Percentiles rank a stretch among this genome's conserved stretches.
Conservation (phyloP, 2,329 filamentous ascomycete species). For the Fragosphaeria purpurea region DNA sequence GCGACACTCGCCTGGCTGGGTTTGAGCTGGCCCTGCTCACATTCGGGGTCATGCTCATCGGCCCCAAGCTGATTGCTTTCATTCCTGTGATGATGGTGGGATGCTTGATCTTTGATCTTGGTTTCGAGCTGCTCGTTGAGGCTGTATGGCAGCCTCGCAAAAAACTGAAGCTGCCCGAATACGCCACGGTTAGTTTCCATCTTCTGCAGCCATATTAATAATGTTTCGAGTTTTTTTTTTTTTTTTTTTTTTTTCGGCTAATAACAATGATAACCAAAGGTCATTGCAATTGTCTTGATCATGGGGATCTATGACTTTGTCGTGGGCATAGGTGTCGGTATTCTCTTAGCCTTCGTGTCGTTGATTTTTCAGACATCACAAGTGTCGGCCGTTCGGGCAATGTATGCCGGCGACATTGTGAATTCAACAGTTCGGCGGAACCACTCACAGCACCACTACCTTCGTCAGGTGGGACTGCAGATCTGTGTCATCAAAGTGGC, state of each 20-base stretch:
- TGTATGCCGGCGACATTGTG: slow-evolving; percentile 82
- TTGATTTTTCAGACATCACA: slow-evolving; percentile 86
- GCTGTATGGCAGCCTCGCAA: slow-evolving; percentile 82
- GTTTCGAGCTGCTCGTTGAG: slow-evolving; percentile 83
- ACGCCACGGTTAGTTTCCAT: slow-evolving; percentile 55
- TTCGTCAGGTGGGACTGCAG: slow-evolving; percentile 76
- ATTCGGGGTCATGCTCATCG: slow-evolving; percentile 70
- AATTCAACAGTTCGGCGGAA: slow-evolving; percentile 89
- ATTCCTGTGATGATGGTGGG: slow-evolving; percentile 97
- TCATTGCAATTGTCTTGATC: slow-evolving; percentile 79
- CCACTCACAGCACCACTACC: slow-evolving; percentile 75
- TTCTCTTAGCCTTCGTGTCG: slow-evolving; percentile 81
- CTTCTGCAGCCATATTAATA: not conserved
- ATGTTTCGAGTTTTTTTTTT: too few species aligned
- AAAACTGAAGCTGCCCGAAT: slow-evolving; percentile 79
- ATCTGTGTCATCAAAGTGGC: slow-evolving; percentile 86
- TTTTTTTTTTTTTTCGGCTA: too few species aligned
- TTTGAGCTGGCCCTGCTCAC: slow-evolving; percentile 75
- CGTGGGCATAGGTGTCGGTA: slow-evolving; percentile 82
- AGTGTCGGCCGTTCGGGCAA: slow-evolving; percentile 78
- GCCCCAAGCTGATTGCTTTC: slow-evolving; percentile 80
- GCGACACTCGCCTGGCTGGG: slow-evolving; percentile 76
- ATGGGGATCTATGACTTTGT: slow-evolving; percentile 99
- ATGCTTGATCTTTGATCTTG: slow-evolving; percentile 86
- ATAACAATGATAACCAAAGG: slow-evolving; percentile 30